Conservation (phyloP, 2,329 filamentous ascomycete species). For the Capronia americana region DNA sequence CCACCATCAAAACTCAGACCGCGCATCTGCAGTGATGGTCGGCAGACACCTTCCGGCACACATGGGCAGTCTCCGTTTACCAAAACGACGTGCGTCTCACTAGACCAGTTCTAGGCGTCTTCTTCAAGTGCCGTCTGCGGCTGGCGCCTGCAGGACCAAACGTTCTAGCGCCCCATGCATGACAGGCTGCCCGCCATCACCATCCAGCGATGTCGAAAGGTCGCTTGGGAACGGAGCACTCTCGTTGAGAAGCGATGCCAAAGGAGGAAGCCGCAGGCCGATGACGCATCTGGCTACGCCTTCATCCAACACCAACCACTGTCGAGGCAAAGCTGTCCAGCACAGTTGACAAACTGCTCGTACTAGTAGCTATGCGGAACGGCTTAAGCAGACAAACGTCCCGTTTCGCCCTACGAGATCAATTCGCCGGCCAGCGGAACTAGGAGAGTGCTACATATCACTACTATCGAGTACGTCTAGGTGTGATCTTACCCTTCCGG, state of each 20-base stretch:
- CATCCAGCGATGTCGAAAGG: slow-evolving; percentile 10
- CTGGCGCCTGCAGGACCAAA: slow-evolving; percentile 18
- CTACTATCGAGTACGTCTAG: not conserved
- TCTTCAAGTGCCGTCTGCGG: slow-evolving; percentile 15
- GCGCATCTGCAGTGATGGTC: not conserved
- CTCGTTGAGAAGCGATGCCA: not conserved
- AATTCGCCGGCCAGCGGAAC: not conserved
- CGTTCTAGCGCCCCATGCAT: slow-evolving; percentile 14
- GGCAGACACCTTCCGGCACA: not conserved
- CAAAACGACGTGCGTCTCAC: slow-evolving; percentile 11
- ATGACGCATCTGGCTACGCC: not conserved
- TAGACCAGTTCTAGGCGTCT: slow-evolving; percentile 15
- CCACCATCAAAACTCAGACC: not conserved
- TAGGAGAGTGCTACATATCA: not conserved
- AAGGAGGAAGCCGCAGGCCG: slow-evolving; percentile 1
- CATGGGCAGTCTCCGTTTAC: slow-evolving; percentile 9
- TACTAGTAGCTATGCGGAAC: not conserved
- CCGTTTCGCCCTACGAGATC: not conserved
- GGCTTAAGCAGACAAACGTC: not conserved
- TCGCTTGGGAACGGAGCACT: slow-evolving; percentile 19
- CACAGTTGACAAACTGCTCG: not conserved
- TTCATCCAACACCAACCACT: slow-evolving; percentile 1
- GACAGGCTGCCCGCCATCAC: not conserved
- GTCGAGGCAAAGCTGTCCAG: not conserved
- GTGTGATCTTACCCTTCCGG: not conserved